Evolutionary conservation across 352 stramenopile genomes (phyloP).

Genomic region (Phytophthora pistaciae): DNA sequence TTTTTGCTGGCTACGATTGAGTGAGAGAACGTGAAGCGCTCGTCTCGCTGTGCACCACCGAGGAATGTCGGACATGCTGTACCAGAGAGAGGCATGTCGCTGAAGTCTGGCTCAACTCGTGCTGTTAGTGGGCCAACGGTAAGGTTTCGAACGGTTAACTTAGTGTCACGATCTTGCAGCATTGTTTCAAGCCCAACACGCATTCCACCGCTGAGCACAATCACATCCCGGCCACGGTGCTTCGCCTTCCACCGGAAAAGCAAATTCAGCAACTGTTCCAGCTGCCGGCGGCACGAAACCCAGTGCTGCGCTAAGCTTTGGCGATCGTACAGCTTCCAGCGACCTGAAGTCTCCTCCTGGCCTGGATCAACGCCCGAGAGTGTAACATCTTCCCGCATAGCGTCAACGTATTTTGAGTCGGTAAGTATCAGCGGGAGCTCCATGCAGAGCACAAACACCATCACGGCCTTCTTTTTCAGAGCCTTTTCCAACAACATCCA

Average conservation of each 20-base stretch:
- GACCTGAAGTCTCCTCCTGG: slow-evolving; percentile 29
- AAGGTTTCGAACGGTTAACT: slow-evolving; percentile 62
- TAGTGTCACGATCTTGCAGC: slow-evolving; percentile 54
- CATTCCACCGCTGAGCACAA: slow-evolving; percentile 78
- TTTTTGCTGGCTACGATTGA: slow-evolving; percentile 57
- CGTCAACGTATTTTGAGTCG: slow-evolving; percentile 51
- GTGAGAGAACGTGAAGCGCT: slow-evolving; percentile 71
- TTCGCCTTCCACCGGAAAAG: slow-evolving; percentile 86
- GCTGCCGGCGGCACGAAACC: slow-evolving; percentile 68
- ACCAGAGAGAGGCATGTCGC: slow-evolving; percentile 52
- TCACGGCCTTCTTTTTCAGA: slow-evolving; percentile 72
- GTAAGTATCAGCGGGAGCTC: slow-evolving; percentile 78
- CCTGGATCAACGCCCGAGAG: slow-evolving; percentile 4
- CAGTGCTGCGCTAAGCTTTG: slow-evolving; percentile 64
- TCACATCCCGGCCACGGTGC: slow-evolving; percentile 65
- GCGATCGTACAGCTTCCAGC: slow-evolving; percentile 74
- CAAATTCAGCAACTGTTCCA: slow-evolving; percentile 75
- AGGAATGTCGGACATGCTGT: slow-evolving; percentile 64
- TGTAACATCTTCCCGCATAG: slow-evolving; percentile 44
- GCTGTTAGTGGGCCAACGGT: slow-evolving; percentile 73
- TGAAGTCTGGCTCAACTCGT: slow-evolving; percentile 53
- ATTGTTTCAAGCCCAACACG: slow-evolving; percentile 71
- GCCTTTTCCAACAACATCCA: slow-evolving; percentile 76
- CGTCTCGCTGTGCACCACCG: slow-evolving; percentile 37
- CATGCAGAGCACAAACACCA: slow-evolving; percentile 68